Conservation (phyloP, 2,329 filamentous ascomycete genomes). For the Stachybotrys chlorohalonatus region DNA sequence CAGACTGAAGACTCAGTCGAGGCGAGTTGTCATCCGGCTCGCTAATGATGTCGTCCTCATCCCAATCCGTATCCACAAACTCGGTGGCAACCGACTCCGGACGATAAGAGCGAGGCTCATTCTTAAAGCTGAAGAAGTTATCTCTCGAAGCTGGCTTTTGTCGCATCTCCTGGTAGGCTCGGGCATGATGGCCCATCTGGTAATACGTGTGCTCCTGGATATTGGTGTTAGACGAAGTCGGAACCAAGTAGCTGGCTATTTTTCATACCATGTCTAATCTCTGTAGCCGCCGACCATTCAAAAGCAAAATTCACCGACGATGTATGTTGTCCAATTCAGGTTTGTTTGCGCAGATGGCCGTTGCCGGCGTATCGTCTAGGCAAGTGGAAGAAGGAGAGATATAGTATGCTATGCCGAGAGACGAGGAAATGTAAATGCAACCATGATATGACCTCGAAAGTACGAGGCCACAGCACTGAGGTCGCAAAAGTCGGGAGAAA, state of each 20-base stretch:
- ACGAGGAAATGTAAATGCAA: conserved; percentile 15
- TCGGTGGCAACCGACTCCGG: conserved; percentile 67
- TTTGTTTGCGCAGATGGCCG: conserved; percentile 20
- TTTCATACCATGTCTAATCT: background rate
- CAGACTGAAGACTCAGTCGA: conserved; percentile 61
- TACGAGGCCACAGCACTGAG: conserved; percentile 21
- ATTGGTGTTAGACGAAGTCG: conserved; percentile 1
- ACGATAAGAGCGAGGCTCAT: conserved; percentile 37
- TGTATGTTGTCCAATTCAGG: background rate
- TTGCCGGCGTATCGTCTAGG: conserved; percentile 26
- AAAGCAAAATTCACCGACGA: background rate
- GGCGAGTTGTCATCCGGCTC: conserved; percentile 58
- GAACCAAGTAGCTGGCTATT: background rate
- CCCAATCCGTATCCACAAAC: conserved; percentile 68
- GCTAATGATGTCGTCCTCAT: conserved; percentile 52
- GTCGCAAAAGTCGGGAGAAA: conserved; percentile 32
- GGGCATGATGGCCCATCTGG: conserved; percentile 22
- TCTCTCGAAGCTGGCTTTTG: conserved; percentile 42
- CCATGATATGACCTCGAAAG: conserved; percentile 21
- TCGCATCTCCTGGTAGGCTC: conserved; percentile 40
- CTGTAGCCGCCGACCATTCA: background rate
- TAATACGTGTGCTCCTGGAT: conserved; percentile 26
- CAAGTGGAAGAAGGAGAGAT: background rate
- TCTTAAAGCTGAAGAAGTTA: conserved; percentile 52
- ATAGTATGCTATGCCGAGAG: conserved; percentile 14